Evolutionary conservation across 106 monocot species (phyloP).

Genomic region (Dioscorea dumetorum): DNA sequence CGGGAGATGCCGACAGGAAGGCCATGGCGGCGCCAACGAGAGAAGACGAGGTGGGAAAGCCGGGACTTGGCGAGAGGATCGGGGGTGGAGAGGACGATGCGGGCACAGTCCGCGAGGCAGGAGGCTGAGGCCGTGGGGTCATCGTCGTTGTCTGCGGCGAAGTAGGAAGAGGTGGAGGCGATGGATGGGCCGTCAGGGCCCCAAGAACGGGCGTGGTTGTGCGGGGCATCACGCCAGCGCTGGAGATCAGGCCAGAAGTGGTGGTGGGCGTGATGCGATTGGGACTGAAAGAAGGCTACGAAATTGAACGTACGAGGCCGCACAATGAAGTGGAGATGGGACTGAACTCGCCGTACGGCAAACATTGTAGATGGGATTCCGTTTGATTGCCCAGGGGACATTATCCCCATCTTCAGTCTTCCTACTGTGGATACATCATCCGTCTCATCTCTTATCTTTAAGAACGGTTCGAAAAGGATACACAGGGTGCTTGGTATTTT

Average conservation of each 20-base stretch:
- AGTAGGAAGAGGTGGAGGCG: background rate
- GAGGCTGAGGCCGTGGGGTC: constrained; percentile 15
- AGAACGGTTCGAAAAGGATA: too few relatives aligned
- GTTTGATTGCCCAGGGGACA: too few relatives aligned
- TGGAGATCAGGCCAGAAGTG: constrained; percentile 56
- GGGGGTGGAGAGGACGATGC: constrained; percentile 64
- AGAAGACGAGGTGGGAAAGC: constrained; percentile 71
- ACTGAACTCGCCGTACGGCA: background rate
- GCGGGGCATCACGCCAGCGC: constrained; percentile 46
- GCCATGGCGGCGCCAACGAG: constrained; percentile 19
- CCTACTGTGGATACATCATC: too few relatives aligned
- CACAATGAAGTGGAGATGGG: background rate
- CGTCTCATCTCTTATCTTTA: too few relatives aligned
- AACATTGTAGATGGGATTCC: background rate
- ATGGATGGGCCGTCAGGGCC: constrained; percentile 38
- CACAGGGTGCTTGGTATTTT: too few relatives aligned
- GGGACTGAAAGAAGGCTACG: background rate
- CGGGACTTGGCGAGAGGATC: constrained; percentile 60
- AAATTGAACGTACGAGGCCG: background rate
- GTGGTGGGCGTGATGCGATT: background rate
- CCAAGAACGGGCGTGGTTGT: constrained; percentile 52
- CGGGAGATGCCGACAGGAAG: constrained; percentile 42
- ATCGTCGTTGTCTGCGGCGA: background rate
- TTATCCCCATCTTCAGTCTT: too few relatives aligned
- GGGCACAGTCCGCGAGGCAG: constrained; percentile 64